Evolutionary conservation across 805 yeast genomes (phyloP).

Genomic region (Debaryomyces tyrocola): DNA sequence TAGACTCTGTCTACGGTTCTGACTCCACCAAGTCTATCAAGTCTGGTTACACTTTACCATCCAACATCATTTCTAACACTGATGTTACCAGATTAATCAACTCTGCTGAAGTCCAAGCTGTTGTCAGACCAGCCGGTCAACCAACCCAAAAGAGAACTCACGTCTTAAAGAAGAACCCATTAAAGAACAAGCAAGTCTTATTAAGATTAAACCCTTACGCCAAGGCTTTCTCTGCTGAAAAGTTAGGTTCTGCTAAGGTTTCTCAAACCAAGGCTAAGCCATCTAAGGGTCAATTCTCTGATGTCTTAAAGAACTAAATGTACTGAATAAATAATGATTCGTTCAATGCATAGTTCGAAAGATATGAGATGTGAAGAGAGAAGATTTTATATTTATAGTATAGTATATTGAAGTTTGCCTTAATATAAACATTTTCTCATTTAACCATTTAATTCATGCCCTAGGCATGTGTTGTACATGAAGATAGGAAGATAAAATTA

Average conservation of each 20-base stretch:
- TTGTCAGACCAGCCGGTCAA: slow-evolving; percentile 94
- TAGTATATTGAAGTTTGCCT: slow-evolving; percentile 9
- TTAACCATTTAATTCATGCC: not conserved
- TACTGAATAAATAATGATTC: not conserved
- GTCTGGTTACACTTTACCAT: slow-evolving; percentile 89
- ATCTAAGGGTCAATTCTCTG: slow-evolving; percentile 69
- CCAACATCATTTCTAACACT: slow-evolving; percentile 91
- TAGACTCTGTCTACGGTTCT: slow-evolving; percentile 97
- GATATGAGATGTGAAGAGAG: not conserved
- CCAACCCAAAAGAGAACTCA: slow-evolving; percentile 89
- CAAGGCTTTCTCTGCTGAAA: slow-evolving; percentile 90
- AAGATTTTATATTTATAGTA: not conserved
- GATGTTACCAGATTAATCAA: slow-evolving; percentile 96
- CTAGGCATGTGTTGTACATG: no score
- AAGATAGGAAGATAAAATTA: no score
- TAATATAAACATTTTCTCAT: slow-evolving; percentile 3
- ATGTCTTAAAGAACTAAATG: slow-evolving; percentile 56
- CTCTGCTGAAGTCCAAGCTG: slow-evolving; percentile 99
- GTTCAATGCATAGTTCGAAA: not conserved
- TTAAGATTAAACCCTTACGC: slow-evolving; percentile 99
- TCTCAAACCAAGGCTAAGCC: slow-evolving; percentile 61
- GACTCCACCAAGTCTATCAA: slow-evolving; percentile 81
- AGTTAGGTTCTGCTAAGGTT: slow-evolving; percentile 82
- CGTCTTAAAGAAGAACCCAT: slow-evolving; percentile 96
- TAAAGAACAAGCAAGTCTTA: slow-evolving; percentile 96